Evolutionary conservation across 495 filamentous ascomycete genomes (phyloP).

Genomic region (Staphylotrichum longicolle): DNA sequence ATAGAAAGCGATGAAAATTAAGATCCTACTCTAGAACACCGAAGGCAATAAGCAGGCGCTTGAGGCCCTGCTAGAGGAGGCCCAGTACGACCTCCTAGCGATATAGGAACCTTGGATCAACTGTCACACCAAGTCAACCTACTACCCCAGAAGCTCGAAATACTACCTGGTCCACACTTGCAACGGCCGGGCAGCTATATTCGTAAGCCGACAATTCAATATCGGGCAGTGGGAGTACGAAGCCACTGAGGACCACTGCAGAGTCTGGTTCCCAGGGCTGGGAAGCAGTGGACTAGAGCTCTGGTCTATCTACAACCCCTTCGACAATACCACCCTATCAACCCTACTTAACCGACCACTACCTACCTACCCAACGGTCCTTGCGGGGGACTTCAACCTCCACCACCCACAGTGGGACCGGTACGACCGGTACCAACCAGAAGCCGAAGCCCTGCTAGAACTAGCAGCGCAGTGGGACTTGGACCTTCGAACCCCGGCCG

Average conservation of each 20-base stretch:
- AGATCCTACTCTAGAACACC: constrained; percentile 13
- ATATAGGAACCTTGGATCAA: constrained; percentile 15
- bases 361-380: not conserved
- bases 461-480: not conserved
- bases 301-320: constrained; percentile 10
- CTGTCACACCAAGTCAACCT: constrained; percentile 2
- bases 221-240: constrained; percentile 4
- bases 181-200: constrained; percentile 13
- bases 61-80: constrained; percentile 7
- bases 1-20: not conserved
- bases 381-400: not conserved
- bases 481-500: not conserved
- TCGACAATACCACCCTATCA: too few relatives aligned
- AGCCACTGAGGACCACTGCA: not conserved
- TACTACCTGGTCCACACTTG: not conserved
- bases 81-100: constrained; percentile 6
- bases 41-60: constrained; percentile 16
- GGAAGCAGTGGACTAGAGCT: not conserved
- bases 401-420: not conserved
- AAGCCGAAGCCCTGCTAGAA: not conserved
- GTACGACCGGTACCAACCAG: not conserved
- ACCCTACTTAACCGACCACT: too few relatives aligned
- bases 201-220: not conserved
- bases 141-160: constrained; percentile 2
- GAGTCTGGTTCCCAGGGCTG: not conserved